Evolutionary conservation across 2,329 filamentous ascomycete genomes (phyloP).

Genomic region (Penicillium brasilianum): DNA sequence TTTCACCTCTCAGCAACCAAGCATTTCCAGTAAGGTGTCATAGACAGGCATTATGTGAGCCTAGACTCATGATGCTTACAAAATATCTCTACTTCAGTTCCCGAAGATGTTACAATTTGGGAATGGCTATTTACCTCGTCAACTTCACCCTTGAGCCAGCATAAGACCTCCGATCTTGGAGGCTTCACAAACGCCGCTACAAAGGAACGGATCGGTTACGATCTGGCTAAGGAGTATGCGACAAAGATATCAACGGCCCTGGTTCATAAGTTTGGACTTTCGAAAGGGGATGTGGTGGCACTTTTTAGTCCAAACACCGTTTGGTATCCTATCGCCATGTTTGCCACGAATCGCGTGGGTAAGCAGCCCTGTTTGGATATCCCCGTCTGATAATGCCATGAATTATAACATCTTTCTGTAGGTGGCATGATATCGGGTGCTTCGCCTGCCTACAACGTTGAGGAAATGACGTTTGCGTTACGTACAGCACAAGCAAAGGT

Average conservation of each 20-base stretch:
- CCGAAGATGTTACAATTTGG: conserved; percentile 16
- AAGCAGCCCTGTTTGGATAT: neutral
- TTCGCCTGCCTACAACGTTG: conserved; percentile 68
- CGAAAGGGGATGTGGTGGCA: conserved; percentile 61
- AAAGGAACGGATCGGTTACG: conserved; percentile 62
- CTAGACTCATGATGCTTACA: neutral
- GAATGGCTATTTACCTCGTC: conserved; percentile 21
- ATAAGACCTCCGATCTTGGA: conserved; percentile 42
- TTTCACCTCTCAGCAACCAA: conserved; percentile 17
- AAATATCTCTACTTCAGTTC: conserved; percentile 9
- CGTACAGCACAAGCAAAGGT: conserved; percentile 63
- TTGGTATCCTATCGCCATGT: conserved; percentile 70
- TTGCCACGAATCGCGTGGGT: conserved; percentile 59
- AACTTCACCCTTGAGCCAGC: conserved; percentile 1
- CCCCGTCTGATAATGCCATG: too few relatives aligned
- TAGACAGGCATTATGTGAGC: neutral
- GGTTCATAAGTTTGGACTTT: conserved; percentile 59
- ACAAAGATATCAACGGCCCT: conserved; percentile 66
- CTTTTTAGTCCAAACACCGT: conserved; percentile 69
- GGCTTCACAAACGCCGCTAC: conserved; percentile 60
- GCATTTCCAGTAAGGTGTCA: conserved; percentile 11
- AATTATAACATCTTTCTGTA: conserved; percentile 6
- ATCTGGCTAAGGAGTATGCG: conserved; percentile 62
- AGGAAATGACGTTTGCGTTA: conserved; percentile 71
- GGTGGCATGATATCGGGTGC: conserved; percentile 64